A percentile compares a stretch with the other conserved stretches of the same genome.
Evolutionary conservation across 306 rosid genomes (phyloP).

Genomic region (Quercus alba): DNA sequence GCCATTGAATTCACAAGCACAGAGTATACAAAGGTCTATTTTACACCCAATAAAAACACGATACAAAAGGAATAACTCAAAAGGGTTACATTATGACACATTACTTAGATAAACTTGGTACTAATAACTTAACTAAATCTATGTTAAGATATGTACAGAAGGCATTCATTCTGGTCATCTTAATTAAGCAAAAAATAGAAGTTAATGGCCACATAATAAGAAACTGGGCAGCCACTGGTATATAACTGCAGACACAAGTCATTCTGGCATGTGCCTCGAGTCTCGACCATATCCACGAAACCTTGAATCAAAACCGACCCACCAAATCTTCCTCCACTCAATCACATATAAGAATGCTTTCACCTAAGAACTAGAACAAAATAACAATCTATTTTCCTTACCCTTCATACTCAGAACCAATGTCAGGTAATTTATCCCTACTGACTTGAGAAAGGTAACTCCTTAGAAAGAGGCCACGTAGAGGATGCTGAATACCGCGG

Average conservation of each 20-base stretch:
- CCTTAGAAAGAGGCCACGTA: conserved; percentile 58
- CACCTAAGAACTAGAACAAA: neutral
- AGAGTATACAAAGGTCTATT: neutral
- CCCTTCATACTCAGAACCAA: conserved; percentile 70
- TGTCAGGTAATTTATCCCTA: conserved; percentile 58
- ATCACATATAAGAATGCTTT: neutral
- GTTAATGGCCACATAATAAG: too few relatives aligned
- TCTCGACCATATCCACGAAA: neutral
- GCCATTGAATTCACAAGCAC: neutral
- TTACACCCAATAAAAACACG: neutral
- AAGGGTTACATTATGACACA: neutral
- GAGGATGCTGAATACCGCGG: conserved; percentile 60
- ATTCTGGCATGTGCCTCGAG: too few relatives aligned
- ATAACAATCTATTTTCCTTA: conserved; percentile 21
- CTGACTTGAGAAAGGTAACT: conserved; percentile 69
- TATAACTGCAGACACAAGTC: too few relatives aligned
- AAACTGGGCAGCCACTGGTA: too few relatives aligned
- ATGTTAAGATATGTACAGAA: neutral
- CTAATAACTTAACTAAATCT: neutral
- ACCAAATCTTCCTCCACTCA: neutral
- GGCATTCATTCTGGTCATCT: neutral
- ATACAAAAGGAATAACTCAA: neutral
- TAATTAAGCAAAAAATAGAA: neutral
- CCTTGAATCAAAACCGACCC: neutral
- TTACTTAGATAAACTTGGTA: neutral